These are phyloP conservation scores for Chloranthus sessilifolius DNA, from an alignment of 164 flowering plant genomes.

Conservation along the genomic window DNA sequence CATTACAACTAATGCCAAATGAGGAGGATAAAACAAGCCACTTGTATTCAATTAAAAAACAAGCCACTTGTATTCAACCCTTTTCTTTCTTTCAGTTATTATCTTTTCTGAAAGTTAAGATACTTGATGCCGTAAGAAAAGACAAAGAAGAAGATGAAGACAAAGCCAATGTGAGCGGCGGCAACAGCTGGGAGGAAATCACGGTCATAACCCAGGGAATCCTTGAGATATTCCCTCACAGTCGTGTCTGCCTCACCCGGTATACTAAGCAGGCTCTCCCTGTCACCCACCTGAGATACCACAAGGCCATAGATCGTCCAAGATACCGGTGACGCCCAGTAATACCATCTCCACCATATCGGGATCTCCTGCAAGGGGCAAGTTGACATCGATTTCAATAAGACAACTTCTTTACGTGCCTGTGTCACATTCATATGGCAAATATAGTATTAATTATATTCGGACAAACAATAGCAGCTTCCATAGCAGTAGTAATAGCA, in stretches of 20 bases:
- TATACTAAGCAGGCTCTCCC: conserved; percentile 21
- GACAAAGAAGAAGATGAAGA: conserved; percentile 45
- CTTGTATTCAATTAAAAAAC: too few relatives aligned
- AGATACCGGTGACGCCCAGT: conserved; percentile 71
- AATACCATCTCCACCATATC: conserved; percentile 93
- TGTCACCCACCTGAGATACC: conserved; percentile 44
- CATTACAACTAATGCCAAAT: too few relatives aligned
- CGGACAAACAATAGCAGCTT: too few relatives aligned
- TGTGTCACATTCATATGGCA: too few relatives aligned
- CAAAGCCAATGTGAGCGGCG: conserved; percentile 52
- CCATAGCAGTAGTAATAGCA: too few relatives aligned
- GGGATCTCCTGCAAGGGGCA: conserved; percentile 89
- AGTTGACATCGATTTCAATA: too few relatives aligned
- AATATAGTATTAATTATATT: too few relatives aligned
- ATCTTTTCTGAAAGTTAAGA: conserved; percentile 77
- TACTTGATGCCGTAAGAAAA: conserved; percentile 70
- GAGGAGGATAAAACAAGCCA: too few relatives aligned
- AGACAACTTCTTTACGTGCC: too few relatives aligned
- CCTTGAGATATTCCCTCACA: conserved; percentile 38
- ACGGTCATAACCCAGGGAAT: conserved; percentile 41
- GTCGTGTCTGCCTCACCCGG: conserved; percentile 34
- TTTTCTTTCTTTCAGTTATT: too few relatives aligned
- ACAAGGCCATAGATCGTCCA: conserved; percentile 75
- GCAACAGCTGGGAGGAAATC: conserved; percentile 62
- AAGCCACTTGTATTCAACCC: too few relatives aligned